Conservation (phyloP, 1,139 yeast species). For the Pichia sp. region DNA sequence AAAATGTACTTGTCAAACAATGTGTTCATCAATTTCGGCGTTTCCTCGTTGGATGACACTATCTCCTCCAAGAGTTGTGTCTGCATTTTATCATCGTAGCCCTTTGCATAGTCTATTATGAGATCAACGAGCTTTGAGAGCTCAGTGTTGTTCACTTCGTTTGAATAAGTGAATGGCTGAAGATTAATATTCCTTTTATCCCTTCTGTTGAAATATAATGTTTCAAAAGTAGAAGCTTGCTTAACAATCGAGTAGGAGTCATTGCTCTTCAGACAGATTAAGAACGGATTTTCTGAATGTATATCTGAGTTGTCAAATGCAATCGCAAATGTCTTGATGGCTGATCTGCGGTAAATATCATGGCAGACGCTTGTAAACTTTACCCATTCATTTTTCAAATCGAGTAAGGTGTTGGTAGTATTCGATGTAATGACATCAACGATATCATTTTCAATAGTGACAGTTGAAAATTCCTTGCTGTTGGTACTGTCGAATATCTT, state of each 20-base stretch:
- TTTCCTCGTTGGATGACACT: not conserved
- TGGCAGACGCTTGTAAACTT: constrained; percentile 57
- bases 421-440: constrained; percentile 1
- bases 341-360: constrained; percentile 53
- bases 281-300: constrained; percentile 19
- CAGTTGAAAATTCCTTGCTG: constrained; percentile 9
- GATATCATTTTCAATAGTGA: constrained; percentile 8
- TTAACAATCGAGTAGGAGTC: constrained; percentile 25
- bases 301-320: constrained; percentile 25
- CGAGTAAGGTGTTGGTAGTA: not conserved
- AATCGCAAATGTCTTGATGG: constrained; percentile 39
- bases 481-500: constrained; percentile 24
- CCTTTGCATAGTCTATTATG: constrained; percentile 8
- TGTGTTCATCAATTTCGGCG: constrained; percentile 20
- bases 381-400: constrained; percentile 41
- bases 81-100: constrained; percentile 3
- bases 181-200: not conserved
- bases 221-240: constrained; percentile 24
- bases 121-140: constrained; percentile 11
- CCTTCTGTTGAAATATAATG: constrained; percentile 17
- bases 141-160: constrained; percentile 4
- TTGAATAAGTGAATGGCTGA: constrained; percentile 1
- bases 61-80: not conserved
- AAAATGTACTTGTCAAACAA: constrained; percentile 31
- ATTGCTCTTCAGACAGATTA: constrained; percentile 21